These are phyloP conservation scores for Globisporangium alternatum DNA, from an alignment of 352 stramenopile genomes.

Conservation along the genomic window DNA sequence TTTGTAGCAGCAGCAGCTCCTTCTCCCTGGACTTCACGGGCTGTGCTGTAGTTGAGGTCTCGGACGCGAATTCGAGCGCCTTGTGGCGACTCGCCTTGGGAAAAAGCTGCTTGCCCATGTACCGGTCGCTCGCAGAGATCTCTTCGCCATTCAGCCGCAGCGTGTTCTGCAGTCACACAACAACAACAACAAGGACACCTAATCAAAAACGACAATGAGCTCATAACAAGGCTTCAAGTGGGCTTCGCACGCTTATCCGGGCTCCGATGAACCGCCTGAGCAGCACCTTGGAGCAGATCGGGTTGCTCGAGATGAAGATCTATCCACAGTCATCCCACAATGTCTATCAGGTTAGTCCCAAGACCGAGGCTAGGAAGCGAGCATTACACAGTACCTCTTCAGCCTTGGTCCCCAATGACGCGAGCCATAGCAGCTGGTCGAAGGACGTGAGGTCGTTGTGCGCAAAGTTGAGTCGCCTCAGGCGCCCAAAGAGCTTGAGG, in stretches of 20 bases:
- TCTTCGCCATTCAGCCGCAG: constrained; percentile 60
- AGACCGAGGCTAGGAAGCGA: not conserved
- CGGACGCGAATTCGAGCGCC: constrained; percentile 7
- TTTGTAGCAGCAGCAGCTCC: constrained; percentile 11
- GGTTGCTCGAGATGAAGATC: constrained; percentile 66
- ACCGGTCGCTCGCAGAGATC: constrained; percentile 43
- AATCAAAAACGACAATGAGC: not conserved
- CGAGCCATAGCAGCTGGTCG: constrained; percentile 63
- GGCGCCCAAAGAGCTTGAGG: constrained; percentile 55
- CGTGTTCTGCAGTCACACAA: constrained; percentile 40
- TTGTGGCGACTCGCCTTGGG: constrained; percentile 24
- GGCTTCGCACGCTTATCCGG: constrained; percentile 40
- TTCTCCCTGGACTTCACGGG: constrained; percentile 21
- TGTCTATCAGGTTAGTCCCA: not conserved
- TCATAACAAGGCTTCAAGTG: not conserved
- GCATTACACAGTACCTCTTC: constrained; percentile 46
- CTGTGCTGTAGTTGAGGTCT: not conserved
- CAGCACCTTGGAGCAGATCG: constrained; percentile 48
- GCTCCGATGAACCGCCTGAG: constrained; percentile 52
- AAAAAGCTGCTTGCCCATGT: constrained; percentile 56
- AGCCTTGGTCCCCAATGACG: constrained; percentile 40
- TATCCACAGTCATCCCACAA: constrained; percentile 15
- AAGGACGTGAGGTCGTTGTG: constrained; percentile 66
- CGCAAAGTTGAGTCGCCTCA: constrained; percentile 59
- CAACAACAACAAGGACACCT: not conserved